Percentiles rank a stretch among this genome's conserved stretches.
These are phyloP conservation scores for Teratosphaeria gauchensis DNA, from an alignment of 2,329 filamentous ascomycete genomes.

Conservation along the genomic window DNA sequence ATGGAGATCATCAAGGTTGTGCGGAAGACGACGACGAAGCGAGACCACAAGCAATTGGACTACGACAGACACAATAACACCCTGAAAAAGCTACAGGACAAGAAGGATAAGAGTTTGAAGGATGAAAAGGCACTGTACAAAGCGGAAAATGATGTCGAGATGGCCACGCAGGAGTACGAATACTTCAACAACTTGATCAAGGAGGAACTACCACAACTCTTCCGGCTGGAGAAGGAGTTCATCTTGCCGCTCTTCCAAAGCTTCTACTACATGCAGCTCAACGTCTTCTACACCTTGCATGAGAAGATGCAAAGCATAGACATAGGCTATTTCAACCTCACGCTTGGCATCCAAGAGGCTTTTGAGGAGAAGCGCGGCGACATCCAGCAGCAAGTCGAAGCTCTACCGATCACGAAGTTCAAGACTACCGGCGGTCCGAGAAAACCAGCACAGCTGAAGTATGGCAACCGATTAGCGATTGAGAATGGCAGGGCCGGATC, in stretches of 20 bases:
- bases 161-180: conserved; percentile 90
- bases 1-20: conserved; percentile 93
- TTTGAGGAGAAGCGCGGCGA: conserved; percentile 84
- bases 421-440: conserved; percentile 68
- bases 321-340: conserved; percentile 95
- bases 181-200: conserved; percentile 97
- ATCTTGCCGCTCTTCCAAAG: conserved; percentile 96
- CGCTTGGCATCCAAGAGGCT: conserved; percentile 80
- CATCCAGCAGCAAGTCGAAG: conserved; percentile 75
- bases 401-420: conserved; percentile 77
- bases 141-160: conserved; percentile 82
- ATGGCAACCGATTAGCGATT: conserved; percentile 25
- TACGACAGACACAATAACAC: conserved; percentile 77
- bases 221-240: conserved; percentile 81
- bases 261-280: conserved; percentile 99
- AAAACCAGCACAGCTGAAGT: conserved; percentile 44
- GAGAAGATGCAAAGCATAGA: conserved; percentile 96
- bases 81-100: conserved; percentile 91
- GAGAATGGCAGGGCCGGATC: conserved; percentile 15
- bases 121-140: conserved; percentile 97
- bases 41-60: conserved; percentile 95
- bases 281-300: conserved; percentile 97
- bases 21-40: conserved; percentile 77
- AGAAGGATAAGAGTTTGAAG: conserved; percentile 92
- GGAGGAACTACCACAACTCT: conserved; percentile 87